Base-by-base conservation (phyloP, 768 basidiomycete species). In the Amylocystis lapponica region DNA sequence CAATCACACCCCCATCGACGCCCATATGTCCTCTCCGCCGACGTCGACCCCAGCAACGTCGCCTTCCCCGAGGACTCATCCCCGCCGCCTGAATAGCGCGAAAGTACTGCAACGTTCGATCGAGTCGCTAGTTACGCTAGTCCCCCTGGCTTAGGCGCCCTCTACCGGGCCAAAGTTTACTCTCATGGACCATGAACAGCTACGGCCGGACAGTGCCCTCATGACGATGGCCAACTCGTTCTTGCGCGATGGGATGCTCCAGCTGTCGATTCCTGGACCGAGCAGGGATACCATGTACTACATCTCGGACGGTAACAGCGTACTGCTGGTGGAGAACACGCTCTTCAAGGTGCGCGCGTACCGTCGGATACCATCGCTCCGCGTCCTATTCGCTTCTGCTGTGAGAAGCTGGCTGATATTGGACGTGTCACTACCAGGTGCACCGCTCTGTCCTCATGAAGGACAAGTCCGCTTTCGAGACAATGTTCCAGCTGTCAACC, bases 261-360 rank as follows among this genome's bases (percentile, higher is more conserved):
- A 51, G 6, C 55, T 61, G 7, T 54, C 52, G 16, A 61, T 61
- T n/a, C 58, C 60, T 11, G 59, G 59, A 2, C 56, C 56, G 3
- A 56, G 54, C n/a, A 47, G 56, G 26, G 60, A 61, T 40, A 43
- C 51, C 21, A 49, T 22, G 4, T 86, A 76, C 54, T 87, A 86
- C 58, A 70, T 84, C 47, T 65, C 71, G 31, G 85, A 87, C 53
- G 85, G 85, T 26, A 84, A 82, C 52, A 83, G 78, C 50, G 67
- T 86, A 10, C 57, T 87, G 27, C 65, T 76, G 21, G 76, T 86
- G 4, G 71, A 75, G 45, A 73, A 79, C 51, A 78, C 73, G 5
- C 58, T 87, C 41, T 87, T 87, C 63, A 86, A 82, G 54, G 84
- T 83, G n/a, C n/a, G n/a, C n/a, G n/a, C n/a, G n/a, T n/a, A n/a